phyloP scores from a whole-genome alignment of 2,329 filamentous ascomycete genomes.

The Ceratocystis colombiana region DNA sequence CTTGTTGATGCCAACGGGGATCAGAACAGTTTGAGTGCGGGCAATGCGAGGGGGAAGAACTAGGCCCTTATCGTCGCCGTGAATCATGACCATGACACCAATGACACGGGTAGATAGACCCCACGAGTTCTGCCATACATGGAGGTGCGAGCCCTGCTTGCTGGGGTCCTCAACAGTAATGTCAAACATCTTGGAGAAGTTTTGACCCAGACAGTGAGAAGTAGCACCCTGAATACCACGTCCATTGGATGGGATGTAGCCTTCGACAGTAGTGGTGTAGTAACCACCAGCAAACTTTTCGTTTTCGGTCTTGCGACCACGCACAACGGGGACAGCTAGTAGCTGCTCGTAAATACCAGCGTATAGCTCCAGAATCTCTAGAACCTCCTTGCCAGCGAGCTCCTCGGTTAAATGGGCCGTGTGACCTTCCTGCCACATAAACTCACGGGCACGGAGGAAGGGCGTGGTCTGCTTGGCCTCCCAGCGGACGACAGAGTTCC shows the following conservation, averaged over 20 bases:
- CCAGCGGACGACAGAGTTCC: slow-evolving; percentile 90
- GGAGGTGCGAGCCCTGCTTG: slow-evolving; percentile 66
- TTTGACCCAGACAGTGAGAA: slow-evolving; percentile 89
- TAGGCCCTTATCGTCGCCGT: slow-evolving; percentile 89
- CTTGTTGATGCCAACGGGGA: slow-evolving; percentile 87
- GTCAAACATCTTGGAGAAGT: slow-evolving; percentile 99
- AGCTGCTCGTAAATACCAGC: slow-evolving; percentile 86
- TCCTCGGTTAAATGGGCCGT: slow-evolving; percentile 77
- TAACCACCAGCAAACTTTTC: slow-evolving; percentile 96
- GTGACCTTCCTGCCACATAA: slow-evolving; percentile 97
- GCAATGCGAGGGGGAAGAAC: slow-evolving; percentile 86
- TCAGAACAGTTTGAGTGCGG: slow-evolving; percentile 73
- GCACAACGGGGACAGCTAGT: slow-evolving; percentile 87
- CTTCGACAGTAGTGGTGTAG: slow-evolving; percentile 95
- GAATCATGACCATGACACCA: slow-evolving; percentile 98
- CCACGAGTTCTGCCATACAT: slow-evolving; percentile 99
- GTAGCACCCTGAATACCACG: slow-evolving; percentile 95
- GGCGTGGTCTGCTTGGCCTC: slow-evolving; percentile 88
- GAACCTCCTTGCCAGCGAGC: slow-evolving; percentile 71
- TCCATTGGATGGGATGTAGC: slow-evolving; percentile 90
- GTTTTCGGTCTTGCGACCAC: slow-evolving; percentile 89
- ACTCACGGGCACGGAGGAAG: slow-evolving; percentile 87
- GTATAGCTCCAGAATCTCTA: slow-evolving; percentile 89
- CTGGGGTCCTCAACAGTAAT: slow-evolving; percentile 91
- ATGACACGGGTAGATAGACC: slow-evolving; percentile 94